phyloP scores from a whole-genome alignment of 345 rosid species.

The Eucalyptus regnans region DNA sequence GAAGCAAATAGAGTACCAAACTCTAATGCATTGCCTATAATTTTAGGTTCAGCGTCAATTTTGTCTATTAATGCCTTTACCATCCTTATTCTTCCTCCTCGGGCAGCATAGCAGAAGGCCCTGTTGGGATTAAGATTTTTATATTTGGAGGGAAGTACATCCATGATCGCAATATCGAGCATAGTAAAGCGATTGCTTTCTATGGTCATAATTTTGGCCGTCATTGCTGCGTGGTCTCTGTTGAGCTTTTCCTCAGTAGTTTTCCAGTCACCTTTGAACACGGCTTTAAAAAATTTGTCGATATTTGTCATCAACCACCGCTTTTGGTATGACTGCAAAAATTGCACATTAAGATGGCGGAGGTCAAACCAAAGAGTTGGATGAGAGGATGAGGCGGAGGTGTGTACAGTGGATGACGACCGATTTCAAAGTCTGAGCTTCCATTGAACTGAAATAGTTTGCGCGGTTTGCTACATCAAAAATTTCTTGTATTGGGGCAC shows the following conservation, averaged over 20 bases:
- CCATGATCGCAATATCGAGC: not conserved
- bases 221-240: not conserved
- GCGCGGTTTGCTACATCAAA: too few species aligned
- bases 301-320: not conserved
- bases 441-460: too few species aligned
- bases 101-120: not conserved
- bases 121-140: not conserved
- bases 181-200: too few species aligned
- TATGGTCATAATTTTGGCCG: not conserved
- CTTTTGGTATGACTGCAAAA: not conserved
- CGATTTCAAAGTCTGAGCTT: too few species aligned
- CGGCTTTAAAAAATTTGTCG: not conserved
- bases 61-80: not conserved
- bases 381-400: too few species aligned
- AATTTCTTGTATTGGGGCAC: too few species aligned
- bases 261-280: not conserved
- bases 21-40: not conserved
- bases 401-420: too few species aligned
- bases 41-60: not conserved
- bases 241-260: not conserved
- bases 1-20: accelerated
- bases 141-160: not conserved
- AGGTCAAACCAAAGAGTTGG: too few species aligned
- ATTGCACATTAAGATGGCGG: not conserved
- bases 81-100: not conserved